These are phyloP conservation scores for Microdochium trichocladiopsis DNA, from an alignment of 2,329 filamentous ascomycete genomes.

Conservation along the genomic window DNA sequence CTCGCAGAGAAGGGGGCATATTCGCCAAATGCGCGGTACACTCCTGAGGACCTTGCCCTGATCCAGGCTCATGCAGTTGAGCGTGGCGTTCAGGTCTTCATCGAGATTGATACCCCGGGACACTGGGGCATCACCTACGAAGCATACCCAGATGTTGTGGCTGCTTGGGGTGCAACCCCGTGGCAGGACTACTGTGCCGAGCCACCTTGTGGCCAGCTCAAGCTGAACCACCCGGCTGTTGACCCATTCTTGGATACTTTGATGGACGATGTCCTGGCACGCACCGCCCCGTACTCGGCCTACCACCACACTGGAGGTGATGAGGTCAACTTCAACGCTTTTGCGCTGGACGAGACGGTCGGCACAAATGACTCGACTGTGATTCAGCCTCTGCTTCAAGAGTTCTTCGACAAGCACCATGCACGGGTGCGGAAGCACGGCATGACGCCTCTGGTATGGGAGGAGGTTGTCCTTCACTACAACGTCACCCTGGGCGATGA, in stretches of 20 bases:
- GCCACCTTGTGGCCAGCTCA: constrained; percentile 63
- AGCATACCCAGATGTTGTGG: constrained; percentile 64
- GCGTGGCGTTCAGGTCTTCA: constrained; percentile 62
- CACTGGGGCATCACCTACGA: constrained; percentile 64
- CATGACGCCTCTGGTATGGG: constrained; percentile 75
- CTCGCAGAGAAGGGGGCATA: constrained; percentile 71
- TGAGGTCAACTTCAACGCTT: constrained; percentile 74
- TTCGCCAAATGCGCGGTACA: constrained; percentile 58
- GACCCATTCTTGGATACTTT: constrained; percentile 65
- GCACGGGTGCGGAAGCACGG: constrained; percentile 54
- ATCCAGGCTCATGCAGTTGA: constrained; percentile 66
- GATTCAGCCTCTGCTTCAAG: constrained; percentile 69
- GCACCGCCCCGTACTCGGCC: constrained; percentile 58
- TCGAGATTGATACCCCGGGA: constrained; percentile 78
- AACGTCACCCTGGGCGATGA: constrained; percentile 65
- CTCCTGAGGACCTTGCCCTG: constrained; percentile 51
- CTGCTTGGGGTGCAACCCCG: constrained; percentile 51
- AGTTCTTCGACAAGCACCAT: constrained; percentile 67
- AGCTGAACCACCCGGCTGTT: constrained; percentile 67
- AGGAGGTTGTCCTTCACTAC: constrained; percentile 77
- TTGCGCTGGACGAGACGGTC: constrained; percentile 66
- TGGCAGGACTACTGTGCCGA: constrained; percentile 54
- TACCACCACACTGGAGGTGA: constrained; percentile 87
- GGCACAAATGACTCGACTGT: constrained; percentile 56
- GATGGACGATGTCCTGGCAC: constrained; percentile 70